Base-by-base conservation (phyloP, 2,329 filamentous ascomycete genomes). In the Leptosphaerulina australis region DNA sequence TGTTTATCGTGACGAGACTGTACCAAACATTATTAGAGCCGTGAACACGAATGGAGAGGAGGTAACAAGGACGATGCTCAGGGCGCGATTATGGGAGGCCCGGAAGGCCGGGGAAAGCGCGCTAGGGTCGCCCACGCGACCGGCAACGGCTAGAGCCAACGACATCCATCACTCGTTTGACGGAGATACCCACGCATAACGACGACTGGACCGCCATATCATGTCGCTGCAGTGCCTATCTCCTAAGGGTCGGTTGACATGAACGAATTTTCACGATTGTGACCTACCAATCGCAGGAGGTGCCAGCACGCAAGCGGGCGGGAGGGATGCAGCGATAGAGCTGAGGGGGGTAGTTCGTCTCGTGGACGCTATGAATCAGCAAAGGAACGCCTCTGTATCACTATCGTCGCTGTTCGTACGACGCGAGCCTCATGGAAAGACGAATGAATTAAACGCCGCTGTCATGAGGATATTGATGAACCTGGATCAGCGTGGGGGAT, bases 181-280 rank as follows among this genome's bases (percentile, higher is more conserved):
- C 26, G 34, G 44, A 37, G 34, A 15, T 26, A 26, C 25, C 43
- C 34, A 39, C 28, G 10, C 15, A 31, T 15, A 3, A 45, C 25
- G 17, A 38, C 43, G 20, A 35, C 12, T 5, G 18, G 5, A n/a
- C 15, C 22, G 14, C 15, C 5, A n/a, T 35, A 14, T 21, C 12
- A 28, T 18, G 44, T 24, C 20, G 26, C 44, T 35, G 8, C 36
- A 25, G 37, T 35, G 31, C 29, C 28, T 17, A 31, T 7, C 9
- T 33, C 5, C 14, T 22, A 10, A 36, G 18, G 29, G 44, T 58
- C 50, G 39, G 46, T 59, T 63, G 60, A 54, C 48, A 52, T 56
- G 54, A 59, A 61, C 58, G 54, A 53, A 36, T 60, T 58, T 61
- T 58, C 54, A 41, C 25, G 14, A 9, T 28, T 4, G 36, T 14